Evolutionary conservation across 2,329 filamentous ascomycete genomes (phyloP).

Genomic region (Ascochyta viciae-villosae): DNA sequence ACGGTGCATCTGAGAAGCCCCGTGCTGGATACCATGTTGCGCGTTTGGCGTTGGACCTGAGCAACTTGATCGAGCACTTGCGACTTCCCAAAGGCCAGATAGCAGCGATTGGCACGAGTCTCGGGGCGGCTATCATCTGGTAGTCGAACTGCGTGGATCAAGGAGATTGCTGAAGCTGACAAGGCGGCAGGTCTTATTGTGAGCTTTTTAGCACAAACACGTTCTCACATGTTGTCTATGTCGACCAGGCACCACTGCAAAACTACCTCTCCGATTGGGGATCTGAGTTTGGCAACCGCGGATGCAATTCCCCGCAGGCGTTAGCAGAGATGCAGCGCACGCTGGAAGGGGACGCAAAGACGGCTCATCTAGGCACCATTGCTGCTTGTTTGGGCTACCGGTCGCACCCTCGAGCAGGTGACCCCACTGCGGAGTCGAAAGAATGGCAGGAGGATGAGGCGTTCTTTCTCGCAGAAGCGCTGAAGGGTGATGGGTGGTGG

Average conservation of each 20-base stretch:
- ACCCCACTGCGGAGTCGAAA: slow-evolving; percentile 14
- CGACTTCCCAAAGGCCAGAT: slow-evolving; percentile 13
- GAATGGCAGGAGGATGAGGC: slow-evolving; percentile 32
- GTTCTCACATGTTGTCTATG: slow-evolving; percentile 35
- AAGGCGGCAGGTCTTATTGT: slow-evolving; percentile 25
- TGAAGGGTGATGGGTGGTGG: slow-evolving; percentile 37
- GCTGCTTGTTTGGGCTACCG: slow-evolving; percentile 34
- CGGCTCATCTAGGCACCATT: slow-evolving; percentile 32
- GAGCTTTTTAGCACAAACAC: slow-evolving; percentile 32
- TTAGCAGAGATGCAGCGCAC: slow-evolving; percentile 24
- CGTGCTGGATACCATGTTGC: slow-evolving; percentile 37
- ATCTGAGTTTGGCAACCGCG: slow-evolving; percentile 27
- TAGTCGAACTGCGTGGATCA: neutral
- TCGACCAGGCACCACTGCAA: slow-evolving; percentile 40
- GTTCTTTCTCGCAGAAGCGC: slow-evolving; percentile 33
- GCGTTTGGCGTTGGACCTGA: slow-evolving; percentile 35
- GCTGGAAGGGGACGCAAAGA: slow-evolving; percentile 18
- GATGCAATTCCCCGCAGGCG: slow-evolving; percentile 26
- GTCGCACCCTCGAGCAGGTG: slow-evolving; percentile 25
- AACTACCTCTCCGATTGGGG: slow-evolving; percentile 37
- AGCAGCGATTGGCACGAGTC: slow-evolving; percentile 28
- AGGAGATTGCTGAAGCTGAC: neutral
- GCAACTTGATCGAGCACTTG: slow-evolving; percentile 32
- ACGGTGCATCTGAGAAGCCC: slow-evolving; percentile 35
- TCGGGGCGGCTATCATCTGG: slow-evolving; percentile 36